Conservation (phyloP, 2,329 filamentous ascomycete species). For the Coniosporium tulheliwenetii region DNA sequence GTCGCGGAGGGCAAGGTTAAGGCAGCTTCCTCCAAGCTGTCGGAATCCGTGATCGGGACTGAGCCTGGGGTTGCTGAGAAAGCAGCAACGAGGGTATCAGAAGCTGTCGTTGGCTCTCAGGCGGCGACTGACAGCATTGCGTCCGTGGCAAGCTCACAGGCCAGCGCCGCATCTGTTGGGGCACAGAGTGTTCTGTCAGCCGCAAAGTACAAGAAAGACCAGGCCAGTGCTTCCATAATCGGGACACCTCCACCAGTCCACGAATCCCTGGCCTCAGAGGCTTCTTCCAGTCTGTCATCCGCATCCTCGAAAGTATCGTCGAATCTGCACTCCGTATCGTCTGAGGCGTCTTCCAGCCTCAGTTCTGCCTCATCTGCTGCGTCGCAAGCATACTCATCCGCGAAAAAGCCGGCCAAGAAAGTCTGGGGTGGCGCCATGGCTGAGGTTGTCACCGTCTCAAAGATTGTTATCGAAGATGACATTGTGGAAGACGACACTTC, state of each 20-base stretch:
- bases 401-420: conserved; percentile 18
- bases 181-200: conserved; percentile 18
- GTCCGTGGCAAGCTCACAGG: conserved; percentile 12
- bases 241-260: conserved; percentile 7
- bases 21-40: conserved; percentile 7
- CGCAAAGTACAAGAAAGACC: conserved; percentile 14
- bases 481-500: conserved; percentile 24
- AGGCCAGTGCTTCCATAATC: conserved; percentile 9
- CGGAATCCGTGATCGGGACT: conserved; percentile 8
- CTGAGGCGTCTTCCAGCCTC: conserved; percentile 10
- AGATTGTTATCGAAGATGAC: conserved; percentile 33
- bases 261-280: conserved; percentile 3
- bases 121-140: conserved; percentile 11
- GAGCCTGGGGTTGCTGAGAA: conserved; percentile 13
- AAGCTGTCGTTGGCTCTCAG: conserved; percentile 6
- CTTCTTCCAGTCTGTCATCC: conserved; percentile 8
- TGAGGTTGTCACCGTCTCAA: conserved; percentile 30
- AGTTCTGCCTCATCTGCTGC: conserved; percentile 5
- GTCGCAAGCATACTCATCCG: conserved; percentile 5
- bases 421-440: conserved; percentile 40
- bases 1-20: conserved; percentile 12
- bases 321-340: conserved; percentile 3
- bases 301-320: conserved; percentile 11
- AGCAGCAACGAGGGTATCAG: conserved; percentile 15
- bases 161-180: neutral